Evolutionary conservation across 345 rosid species (phyloP), one percentile per base, ranked within the genome.

Genomic region (Turritis glabra): DNA sequence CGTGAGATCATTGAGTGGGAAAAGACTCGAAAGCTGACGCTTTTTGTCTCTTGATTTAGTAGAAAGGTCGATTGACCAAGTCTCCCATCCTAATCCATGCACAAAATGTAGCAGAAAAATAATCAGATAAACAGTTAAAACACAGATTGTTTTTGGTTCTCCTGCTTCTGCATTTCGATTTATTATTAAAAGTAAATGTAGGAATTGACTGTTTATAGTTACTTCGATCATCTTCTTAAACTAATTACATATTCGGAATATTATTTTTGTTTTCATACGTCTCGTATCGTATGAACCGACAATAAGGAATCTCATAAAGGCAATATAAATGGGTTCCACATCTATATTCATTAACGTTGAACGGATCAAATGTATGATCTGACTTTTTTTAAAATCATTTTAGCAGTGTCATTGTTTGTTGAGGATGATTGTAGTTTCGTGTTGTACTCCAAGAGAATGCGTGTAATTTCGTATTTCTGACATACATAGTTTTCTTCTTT

Each of bases 1-100:
- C 5, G 55, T 73, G 77, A 73, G 69, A 44, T 64, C 77, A 67
- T 48, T 48, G 3, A 30, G 57, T 55, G 1, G 40, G 37, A 44
- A 73, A 53, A 40, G 22, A 18, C 37, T 63, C 35, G 7, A 38
- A 38, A 41, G 64, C 41, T 75, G 61, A 33, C 27, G 15, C 9
- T 38, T 75, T 67, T 59, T 50, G 69, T 68, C 79, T 67, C 17
- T 75, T 75, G 74, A 60, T 41, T 51, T 15, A 29, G 79, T 60
- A 61, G 62, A 67, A 60, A 52, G 64, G 79, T 52, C 15, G 69
- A 17, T 51, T 60, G 74, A 68, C 69, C 38, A 66, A 74, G 29
- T 58, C 54, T 15, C 50, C 48, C 3, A 57, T 67, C 78, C 4
- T 22, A 67, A 37, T 56, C 22, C 72, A 74, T 74, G 59, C 67